Conservation (phyloP, 768 basidiomycete genomes). For the Neoboletus magnificus region DNA sequence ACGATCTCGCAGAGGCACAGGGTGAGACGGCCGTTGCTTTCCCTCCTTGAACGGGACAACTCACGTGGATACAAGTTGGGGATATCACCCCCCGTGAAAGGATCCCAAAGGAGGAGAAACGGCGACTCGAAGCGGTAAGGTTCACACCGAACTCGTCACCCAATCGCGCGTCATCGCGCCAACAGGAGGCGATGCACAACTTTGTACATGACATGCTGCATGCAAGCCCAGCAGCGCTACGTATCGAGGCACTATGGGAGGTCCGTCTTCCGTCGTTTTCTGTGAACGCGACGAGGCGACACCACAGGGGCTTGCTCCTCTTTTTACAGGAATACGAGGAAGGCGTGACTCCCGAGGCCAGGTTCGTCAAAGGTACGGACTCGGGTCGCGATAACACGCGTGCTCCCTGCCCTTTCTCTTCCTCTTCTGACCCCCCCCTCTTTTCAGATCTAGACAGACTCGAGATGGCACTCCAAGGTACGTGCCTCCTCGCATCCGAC, state of each 20-base stretch:
- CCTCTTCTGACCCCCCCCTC: neutral
- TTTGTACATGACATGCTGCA: constrained; percentile 91
- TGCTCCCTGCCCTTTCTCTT: neutral
- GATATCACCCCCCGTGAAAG: constrained; percentile 92
- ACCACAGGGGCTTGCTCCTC: no score
- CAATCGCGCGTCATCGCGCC: neutral
- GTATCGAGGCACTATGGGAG: constrained; percentile 70
- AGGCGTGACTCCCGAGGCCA: constrained; percentile 66
- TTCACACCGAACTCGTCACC: neutral
- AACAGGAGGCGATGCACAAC: constrained; percentile 84
- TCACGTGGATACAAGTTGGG: constrained; percentile 55
- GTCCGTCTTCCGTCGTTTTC: constrained; percentile 22
- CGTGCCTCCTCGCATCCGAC: neutral
- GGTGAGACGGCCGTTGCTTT: constrained; percentile 36
- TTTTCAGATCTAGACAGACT: constrained; percentile 77
- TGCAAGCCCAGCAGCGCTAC: constrained; percentile 59
- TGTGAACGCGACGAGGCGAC: no score
- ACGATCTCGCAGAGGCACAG: constrained; percentile 96
- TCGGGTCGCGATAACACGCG: neutral
- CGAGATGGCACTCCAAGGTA: constrained; percentile 86
- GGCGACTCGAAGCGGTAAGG: constrained; percentile 64
- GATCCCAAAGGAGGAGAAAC: constrained; percentile 79
- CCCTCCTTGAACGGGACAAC: neutral
- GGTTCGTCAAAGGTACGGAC: constrained; percentile 77
- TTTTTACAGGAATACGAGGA: constrained; percentile 83